These are phyloP conservation scores for Phaeophleospora eucalypticola DNA, from an alignment of 2,329 filamentous ascomycete genomes.

Conservation along the genomic window DNA sequence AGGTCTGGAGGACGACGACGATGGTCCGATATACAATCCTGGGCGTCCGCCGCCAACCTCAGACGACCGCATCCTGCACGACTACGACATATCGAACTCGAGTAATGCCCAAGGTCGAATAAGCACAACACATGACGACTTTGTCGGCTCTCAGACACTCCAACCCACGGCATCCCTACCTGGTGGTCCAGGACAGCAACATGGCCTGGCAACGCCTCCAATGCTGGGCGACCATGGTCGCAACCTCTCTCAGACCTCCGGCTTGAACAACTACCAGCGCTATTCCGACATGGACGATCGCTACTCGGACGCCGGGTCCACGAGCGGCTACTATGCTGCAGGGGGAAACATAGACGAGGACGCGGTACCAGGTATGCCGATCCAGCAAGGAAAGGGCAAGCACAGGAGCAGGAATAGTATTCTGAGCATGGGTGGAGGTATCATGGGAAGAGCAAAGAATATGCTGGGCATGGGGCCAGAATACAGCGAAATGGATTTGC, in stretches of 20 bases:
- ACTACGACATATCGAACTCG: conserved; percentile 66
- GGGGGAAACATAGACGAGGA: conserved; percentile 57
- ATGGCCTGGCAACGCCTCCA: conserved; percentile 35
- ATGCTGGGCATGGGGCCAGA: conserved; percentile 79
- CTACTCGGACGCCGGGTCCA: conserved; percentile 56
- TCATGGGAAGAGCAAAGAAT: conserved; percentile 83
- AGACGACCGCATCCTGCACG: conserved; percentile 74
- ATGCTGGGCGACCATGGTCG: conserved; percentile 36
- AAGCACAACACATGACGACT: conserved; percentile 91
- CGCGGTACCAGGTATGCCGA: conserved; percentile 45
- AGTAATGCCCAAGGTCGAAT: conserved; percentile 63
- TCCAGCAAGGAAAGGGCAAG: conserved; percentile 47
- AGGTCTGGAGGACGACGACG: conserved; percentile 63
- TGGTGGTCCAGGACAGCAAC: conserved; percentile 41
- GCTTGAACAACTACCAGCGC: conserved; percentile 79
- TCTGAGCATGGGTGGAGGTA: conserved; percentile 76
- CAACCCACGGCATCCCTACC: conserved; percentile 37
- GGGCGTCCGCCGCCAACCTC: conserved; percentile 74
- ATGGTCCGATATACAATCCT: conserved; percentile 66
- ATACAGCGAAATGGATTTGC: conserved; percentile 98
- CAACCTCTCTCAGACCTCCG: conserved; percentile 71
- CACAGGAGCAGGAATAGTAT: conserved; percentile 76
- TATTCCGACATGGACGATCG: conserved; percentile 89
- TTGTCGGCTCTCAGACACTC: conserved; percentile 61
- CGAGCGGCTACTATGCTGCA: conserved; percentile 67